phyloP scores from a whole-genome alignment of 495 filamentous ascomycete species.

The Aspergillus ellipticus region DNA sequence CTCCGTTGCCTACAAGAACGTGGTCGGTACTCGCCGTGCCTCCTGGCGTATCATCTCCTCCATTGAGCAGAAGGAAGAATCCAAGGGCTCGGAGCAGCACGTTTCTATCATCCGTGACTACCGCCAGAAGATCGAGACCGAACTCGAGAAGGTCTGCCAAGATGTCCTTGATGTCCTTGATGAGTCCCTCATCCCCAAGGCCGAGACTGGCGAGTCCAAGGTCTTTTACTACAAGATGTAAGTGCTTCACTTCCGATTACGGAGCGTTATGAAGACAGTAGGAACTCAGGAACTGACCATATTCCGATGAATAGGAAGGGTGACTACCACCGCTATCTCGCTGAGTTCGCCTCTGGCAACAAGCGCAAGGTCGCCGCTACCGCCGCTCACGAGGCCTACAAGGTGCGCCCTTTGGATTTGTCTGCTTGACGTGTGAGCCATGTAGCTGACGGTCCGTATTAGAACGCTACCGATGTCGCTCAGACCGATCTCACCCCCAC shows the following conservation, averaged over 20 bases:
- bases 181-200: slow-evolving; percentile 93
- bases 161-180: slow-evolving; percentile 97
- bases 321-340: slow-evolving; percentile 99
- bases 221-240: slow-evolving; percentile 99
- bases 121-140: slow-evolving; percentile 96
- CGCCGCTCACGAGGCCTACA: slow-evolving; percentile 97
- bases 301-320: slow-evolving; percentile 74
- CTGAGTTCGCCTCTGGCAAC: slow-evolving; percentile 97
- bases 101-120: slow-evolving; percentile 94
- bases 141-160: slow-evolving; percentile 97
- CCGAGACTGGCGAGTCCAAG: slow-evolving; percentile 97
- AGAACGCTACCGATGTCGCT: slow-evolving; percentile 98
- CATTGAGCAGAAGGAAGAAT: slow-evolving; percentile 99
- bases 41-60: slow-evolving; percentile 99
- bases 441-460: slow-evolving; percentile 16
- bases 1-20: slow-evolving; percentile 99
- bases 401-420: slow-evolving; percentile 52
- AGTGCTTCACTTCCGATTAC: slow-evolving; percentile 25
- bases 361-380: slow-evolving; percentile 98
- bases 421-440: neutral
- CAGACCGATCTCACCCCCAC: slow-evolving; percentile 96
- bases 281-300: slow-evolving; percentile 16
- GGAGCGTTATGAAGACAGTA: neutral
- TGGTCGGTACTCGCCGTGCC: slow-evolving; percentile 96
- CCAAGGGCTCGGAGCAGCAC: slow-evolving; percentile 98